phyloP scores from a whole-genome alignment of 495 filamentous ascomycete species.

The Xylaria scruposa region DNA sequence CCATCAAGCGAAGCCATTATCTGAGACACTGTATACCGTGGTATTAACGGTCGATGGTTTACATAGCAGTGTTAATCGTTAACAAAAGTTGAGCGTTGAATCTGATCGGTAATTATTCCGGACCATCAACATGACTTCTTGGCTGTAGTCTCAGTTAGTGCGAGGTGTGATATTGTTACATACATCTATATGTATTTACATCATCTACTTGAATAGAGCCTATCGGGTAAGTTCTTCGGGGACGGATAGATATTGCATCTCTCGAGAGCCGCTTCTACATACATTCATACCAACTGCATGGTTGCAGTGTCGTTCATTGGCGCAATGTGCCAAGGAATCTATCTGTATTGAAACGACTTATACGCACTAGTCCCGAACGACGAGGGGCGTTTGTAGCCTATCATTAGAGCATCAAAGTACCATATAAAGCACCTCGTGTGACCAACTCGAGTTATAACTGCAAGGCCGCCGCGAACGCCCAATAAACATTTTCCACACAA shows the following conservation, averaged over 20 bases:
- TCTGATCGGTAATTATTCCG: not conserved
- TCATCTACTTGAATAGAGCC: not conserved
- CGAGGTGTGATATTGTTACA: not conserved
- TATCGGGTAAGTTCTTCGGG: not conserved
- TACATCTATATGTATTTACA: not conserved
- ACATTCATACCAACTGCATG: not conserved
- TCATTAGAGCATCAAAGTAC: not conserved
- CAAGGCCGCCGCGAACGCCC: not conserved
- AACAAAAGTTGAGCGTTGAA: not conserved
- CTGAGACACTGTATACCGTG: not conserved
- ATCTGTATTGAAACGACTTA: not conserved
- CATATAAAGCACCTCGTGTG: not conserved
- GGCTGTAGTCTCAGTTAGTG: not conserved
- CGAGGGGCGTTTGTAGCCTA: not conserved
- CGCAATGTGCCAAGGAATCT: not conserved
- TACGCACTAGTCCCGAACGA: not conserved
- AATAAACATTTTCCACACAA: not conserved
- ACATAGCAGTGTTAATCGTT: not conserved
- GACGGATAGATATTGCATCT: conserved; percentile 5
- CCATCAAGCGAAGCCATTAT: not conserved
- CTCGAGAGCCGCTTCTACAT: not conserved
- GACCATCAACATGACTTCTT: not conserved
- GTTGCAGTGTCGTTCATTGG: not conserved
- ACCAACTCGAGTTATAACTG: not conserved
- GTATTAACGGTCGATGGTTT: not conserved